phyloP scores from a whole-genome alignment of 208 protist genomes.

The Crithidia mellificae region DNA sequence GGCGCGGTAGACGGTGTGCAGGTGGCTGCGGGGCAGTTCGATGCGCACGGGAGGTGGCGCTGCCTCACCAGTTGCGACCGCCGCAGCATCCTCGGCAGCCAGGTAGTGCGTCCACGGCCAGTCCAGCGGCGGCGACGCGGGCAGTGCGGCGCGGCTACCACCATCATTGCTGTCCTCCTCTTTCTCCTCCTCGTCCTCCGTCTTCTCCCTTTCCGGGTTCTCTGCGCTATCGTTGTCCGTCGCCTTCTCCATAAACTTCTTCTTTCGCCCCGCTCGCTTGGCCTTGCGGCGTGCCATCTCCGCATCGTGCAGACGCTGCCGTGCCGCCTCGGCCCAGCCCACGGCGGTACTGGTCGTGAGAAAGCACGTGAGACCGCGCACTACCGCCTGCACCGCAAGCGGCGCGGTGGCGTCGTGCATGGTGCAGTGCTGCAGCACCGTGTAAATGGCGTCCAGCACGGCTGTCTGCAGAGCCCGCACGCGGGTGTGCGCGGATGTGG shows the following conservation, averaged over 20 bases:
- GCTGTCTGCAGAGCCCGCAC: slow-evolving; percentile 69
- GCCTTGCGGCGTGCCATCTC: slow-evolving; percentile 24
- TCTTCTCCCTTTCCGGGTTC: neutral
- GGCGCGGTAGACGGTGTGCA: slow-evolving; percentile 80
- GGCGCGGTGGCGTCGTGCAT: slow-evolving; percentile 38
- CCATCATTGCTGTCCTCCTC: slow-evolving; percentile 14
- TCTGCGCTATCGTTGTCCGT: neutral
- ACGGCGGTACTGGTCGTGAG: slow-evolving; percentile 60
- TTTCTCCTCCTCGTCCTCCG: slow-evolving; percentile 23
- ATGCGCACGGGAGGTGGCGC: slow-evolving; percentile 14
- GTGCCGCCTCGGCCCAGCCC: slow-evolving; percentile 40
- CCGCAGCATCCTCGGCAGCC: neutral
- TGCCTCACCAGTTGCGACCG: neutral
- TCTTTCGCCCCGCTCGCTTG: neutral
- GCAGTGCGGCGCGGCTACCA: slow-evolving; percentile 3
- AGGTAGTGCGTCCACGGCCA: slow-evolving; percentile 42
- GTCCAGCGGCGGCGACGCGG: slow-evolving; percentile 24
- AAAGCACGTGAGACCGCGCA: slow-evolving; percentile 70
- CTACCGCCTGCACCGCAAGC: slow-evolving; percentile 49
- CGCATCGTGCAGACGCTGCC: slow-evolving; percentile 24
- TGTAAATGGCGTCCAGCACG: slow-evolving; percentile 54
- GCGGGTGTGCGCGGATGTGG: slow-evolving; percentile 62
- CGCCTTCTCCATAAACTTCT: slow-evolving; percentile 11
- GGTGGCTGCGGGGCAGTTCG: slow-evolving; percentile 71
- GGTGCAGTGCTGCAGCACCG: slow-evolving; percentile 62